Conservation (phyloP, 169 alveolate genomes). For the Plasmodium yoelii region DNA sequence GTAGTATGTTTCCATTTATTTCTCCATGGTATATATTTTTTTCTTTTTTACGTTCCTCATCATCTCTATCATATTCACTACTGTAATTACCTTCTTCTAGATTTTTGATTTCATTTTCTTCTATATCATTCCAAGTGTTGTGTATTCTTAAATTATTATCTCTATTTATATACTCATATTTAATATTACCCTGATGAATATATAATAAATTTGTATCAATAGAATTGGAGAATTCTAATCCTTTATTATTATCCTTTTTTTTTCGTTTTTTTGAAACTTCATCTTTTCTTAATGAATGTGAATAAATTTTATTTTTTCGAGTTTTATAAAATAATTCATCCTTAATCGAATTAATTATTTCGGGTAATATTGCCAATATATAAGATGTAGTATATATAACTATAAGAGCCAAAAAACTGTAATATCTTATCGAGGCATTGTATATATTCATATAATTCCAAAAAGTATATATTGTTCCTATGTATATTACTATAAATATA, state of each 20-base stretch:
- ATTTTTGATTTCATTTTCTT: not conserved
- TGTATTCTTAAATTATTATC: not conserved
- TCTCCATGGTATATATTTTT: not conserved
- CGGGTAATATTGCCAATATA: constrained; percentile 31
- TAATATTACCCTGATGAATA: constrained; percentile 19
- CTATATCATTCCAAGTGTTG: not conserved
- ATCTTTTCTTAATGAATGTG: constrained; percentile 35
- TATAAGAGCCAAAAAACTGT: constrained; percentile 26
- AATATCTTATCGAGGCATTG: constrained; percentile 16
- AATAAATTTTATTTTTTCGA: constrained; percentile 18
- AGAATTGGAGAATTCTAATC: constrained; percentile 10
- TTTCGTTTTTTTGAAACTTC: not conserved
- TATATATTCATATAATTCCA: constrained; percentile 37
- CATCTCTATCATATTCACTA: not conserved
- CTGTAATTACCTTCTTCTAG: not conserved
- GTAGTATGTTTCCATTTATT: not conserved
- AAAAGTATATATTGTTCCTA: constrained; percentile 27
- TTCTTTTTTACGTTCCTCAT: not conserved
- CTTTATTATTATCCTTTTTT: constrained; percentile 26
- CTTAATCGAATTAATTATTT: constrained; percentile 34
- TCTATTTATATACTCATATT: not conserved
- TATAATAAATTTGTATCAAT: constrained; percentile 46
- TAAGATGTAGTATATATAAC: constrained; percentile 27
- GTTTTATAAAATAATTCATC: constrained; percentile 40
- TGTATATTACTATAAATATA: constrained; percentile 11